Conservation (phyloP, 345 rosid genomes). For the Salix koriyanagi region DNA sequence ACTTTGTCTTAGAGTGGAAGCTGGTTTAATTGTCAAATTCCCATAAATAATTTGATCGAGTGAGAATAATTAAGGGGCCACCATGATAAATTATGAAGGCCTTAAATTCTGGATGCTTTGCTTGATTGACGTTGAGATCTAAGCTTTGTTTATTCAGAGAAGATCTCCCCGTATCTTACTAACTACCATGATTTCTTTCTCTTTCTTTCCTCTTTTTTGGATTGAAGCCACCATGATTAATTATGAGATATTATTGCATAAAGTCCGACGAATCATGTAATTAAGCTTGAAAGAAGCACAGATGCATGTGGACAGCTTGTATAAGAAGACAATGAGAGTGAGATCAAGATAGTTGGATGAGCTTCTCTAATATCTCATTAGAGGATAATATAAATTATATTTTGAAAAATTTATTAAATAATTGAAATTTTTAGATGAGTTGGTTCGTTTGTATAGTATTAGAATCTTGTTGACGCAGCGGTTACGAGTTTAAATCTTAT, state of each 20-base stretch:
- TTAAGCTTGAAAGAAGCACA: background rate
- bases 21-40: background rate
- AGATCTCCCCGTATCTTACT: constrained; percentile 70
- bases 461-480: rapidly evolving
- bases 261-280: no score
- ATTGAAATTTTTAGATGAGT: no score
- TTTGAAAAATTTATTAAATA: rapidly evolving
- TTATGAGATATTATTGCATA: background rate
- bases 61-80: constrained; percentile 8
- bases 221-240: background rate
- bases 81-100: constrained; percentile 15
- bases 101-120: constrained; percentile 32
- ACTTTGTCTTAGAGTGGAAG: background rate
- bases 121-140: constrained; percentile 76
- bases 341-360: background rate
- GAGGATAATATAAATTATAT: no score
- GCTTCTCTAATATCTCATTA: no score
- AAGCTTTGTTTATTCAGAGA: constrained; percentile 29
- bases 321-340: background rate
- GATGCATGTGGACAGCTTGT: background rate
- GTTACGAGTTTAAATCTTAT: no score
- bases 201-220: background rate
- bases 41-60: background rate
- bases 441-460: rapidly evolving
- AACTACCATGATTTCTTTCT: constrained; percentile 39